Evolutionary conservation across 306 rosid species (phyloP).

Genomic region (Delonix regia): DNA sequence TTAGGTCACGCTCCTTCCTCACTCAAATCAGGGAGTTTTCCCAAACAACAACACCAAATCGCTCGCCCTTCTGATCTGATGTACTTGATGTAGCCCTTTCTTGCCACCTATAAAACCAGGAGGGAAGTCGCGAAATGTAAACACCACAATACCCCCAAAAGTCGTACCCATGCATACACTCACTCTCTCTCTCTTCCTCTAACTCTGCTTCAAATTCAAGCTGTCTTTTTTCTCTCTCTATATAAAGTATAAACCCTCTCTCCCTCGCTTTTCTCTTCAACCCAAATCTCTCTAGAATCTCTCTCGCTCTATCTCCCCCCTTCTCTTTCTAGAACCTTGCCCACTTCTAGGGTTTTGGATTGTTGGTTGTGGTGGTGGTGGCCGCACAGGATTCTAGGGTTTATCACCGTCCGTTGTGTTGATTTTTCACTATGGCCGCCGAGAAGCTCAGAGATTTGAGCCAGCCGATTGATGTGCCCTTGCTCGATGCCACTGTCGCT

Average conservation of each 20-base stretch:
- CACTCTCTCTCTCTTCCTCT: background rate
- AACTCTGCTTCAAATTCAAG: slow-evolving; percentile 91
- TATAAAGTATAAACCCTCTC: slow-evolving; percentile 28
- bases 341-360: slow-evolving; percentile 42
- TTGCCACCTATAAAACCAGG: background rate
- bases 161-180: background rate
- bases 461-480: slow-evolving; percentile 82
- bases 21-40: too few species aligned
- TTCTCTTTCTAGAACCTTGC: background rate
- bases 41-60: background rate
- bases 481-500: slow-evolving; percentile 95
- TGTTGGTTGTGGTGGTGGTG: background rate
- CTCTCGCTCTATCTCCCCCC: slow-evolving; percentile 11
- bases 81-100: background rate
- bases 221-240: slow-evolving; percentile 52
- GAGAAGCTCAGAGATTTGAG: slow-evolving; percentile 94
- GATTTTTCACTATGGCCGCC: slow-evolving; percentile 72
- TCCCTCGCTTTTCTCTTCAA: slow-evolving; percentile 29
- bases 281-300: slow-evolving; percentile 31
- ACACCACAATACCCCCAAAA: background rate
- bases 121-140: background rate
- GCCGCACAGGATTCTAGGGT: slow-evolving; percentile 53
- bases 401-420: slow-evolving; percentile 28
- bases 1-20: background rate
- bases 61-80: background rate